Conservation (phyloP, 495 filamentous ascomycete species). For the Antarctomyces pellizariae region DNA sequence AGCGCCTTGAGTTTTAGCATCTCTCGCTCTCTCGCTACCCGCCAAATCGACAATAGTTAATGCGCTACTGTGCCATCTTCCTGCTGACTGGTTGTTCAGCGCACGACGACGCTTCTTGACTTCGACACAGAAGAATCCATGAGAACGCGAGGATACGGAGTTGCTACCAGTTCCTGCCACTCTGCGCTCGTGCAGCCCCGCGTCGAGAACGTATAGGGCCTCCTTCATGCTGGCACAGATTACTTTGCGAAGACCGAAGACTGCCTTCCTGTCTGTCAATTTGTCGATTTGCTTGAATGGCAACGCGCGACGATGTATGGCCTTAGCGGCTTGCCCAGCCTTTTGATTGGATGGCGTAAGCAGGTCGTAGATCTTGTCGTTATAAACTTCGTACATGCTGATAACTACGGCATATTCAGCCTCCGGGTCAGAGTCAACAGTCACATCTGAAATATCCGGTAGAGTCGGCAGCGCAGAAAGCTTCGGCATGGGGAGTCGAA, state of each 20-base stretch:
- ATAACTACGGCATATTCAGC: slow-evolving; percentile 76
- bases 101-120: slow-evolving; percentile 58
- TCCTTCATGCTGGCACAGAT: slow-evolving; percentile 69
- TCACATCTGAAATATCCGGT: slow-evolving; percentile 51
- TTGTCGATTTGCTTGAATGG: slow-evolving; percentile 74
- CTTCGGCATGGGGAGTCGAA: slow-evolving; percentile 14
- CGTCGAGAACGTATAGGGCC: slow-evolving; percentile 75
- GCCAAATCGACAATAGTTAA: slow-evolving; percentile 86
- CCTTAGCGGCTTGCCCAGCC: slow-evolving; percentile 29
- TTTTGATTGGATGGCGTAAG: slow-evolving; percentile 31
- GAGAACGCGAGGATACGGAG: slow-evolving; percentile 67
- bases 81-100: too few relatives aligned
- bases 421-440: slow-evolving; percentile 38
- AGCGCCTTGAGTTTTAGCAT: slow-evolving; percentile 79
- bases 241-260: slow-evolving; percentile 77
- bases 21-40: slow-evolving; percentile 77
- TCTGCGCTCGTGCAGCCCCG: slow-evolving; percentile 64
- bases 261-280: slow-evolving; percentile 69
- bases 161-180: slow-evolving; percentile 84
- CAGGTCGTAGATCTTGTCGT: slow-evolving; percentile 91
- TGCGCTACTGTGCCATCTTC: slow-evolving; percentile 55
- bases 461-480: slow-evolving; percentile 38
- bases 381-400: slow-evolving; percentile 98
- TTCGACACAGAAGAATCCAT: slow-evolving; percentile 92
- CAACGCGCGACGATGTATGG: slow-evolving; percentile 45